Base-by-base conservation (phyloP, 1,284 basidiomycete genomes). In the Puccinia polysora region DNA sequence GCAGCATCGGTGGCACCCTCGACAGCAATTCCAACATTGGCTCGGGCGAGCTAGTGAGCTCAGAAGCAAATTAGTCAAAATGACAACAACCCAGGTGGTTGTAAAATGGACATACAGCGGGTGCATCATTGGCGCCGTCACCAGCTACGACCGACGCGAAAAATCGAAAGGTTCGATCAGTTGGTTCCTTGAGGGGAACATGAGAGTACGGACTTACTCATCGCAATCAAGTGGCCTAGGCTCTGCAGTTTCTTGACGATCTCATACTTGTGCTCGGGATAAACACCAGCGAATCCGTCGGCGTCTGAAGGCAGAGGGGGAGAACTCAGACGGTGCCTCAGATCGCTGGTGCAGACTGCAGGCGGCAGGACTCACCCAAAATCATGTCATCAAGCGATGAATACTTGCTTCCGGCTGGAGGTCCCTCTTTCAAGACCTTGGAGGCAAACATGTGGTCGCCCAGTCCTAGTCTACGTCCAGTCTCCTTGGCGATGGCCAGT, bases 401-500 rank as follows among this genome's bases (percentile, higher is more conserved):
- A 84, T 90, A 88, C 83, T 89, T 89, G 78, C 80, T 79, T 80
- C 88, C 85, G 76, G 88, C 89, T 73, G 85, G 83, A 76, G 89
- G 90, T 58, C 91, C 91, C 73, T 93, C 89, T 85, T 93, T 92
- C 80, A 95, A 85, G 55, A 94, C 91, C 85, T 93, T 93, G 77
- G 91, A 88, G 75, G 90, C 87, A 85, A 93, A 95, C 91, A 96
- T 94, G 85, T 94, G 90, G 82, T 94, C 91, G 81, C 91, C 91
- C 75, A 90, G 84, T 79, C 94, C 94, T 73, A 97, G 90, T 84
- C 93, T 90, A 82, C 93, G 90, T 77, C 95, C 94, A 75, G 94
- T 97, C 83, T 97, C 95, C 87, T 97, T 97, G 74, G 94, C 94
- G 74, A 97, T 97, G 77, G 95, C 94, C 80, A 97, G 90, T 84